Conservation (phyloP, 441 rosid species). For the Erodium texanum region DNA sequence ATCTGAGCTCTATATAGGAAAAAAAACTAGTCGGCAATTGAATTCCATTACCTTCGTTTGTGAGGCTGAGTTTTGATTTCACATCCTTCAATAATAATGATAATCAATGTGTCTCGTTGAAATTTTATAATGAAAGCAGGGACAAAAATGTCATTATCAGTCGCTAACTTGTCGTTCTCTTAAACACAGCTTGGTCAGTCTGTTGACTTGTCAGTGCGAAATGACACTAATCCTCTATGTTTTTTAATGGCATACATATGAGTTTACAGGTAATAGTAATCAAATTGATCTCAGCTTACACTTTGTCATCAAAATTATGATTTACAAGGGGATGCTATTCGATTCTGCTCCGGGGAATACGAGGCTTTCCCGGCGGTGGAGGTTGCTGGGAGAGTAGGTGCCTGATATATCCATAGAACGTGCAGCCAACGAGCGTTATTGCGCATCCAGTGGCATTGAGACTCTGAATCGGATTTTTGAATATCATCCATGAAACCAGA, state of each 20-base stretch:
- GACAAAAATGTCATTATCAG: too few species aligned
- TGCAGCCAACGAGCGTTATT: conserved; percentile 82
- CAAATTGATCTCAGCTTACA: conserved; percentile 30
- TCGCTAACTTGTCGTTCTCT: too few species aligned
- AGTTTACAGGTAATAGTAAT: too few species aligned
- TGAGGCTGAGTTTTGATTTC: too few species aligned
- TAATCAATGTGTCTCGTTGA: too few species aligned
- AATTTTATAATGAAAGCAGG: too few species aligned
- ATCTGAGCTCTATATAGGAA: background rate
- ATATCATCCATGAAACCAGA: conserved; percentile 82
- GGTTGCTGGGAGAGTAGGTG: conserved; percentile 70
- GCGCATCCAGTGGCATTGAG: conserved; percentile 89
- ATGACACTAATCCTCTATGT: too few species aligned
- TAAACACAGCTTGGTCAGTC: too few species aligned
- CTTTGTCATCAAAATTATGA: conserved; percentile 78
- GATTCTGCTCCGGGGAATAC: conserved; percentile 65
- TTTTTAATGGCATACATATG: too few species aligned
- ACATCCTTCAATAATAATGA: too few species aligned
- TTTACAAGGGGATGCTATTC: conserved; percentile 86
- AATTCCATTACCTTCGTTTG: background rate
- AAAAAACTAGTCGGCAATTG: background rate
- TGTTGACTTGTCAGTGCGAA: too few species aligned
- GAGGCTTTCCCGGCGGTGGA: conserved; percentile 56
- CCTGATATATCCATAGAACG: conserved; percentile 85
- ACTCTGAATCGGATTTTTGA: conserved; percentile 70